Conservation (phyloP, 352 stramenopile species). For the Globisporangium radiosum region DNA sequence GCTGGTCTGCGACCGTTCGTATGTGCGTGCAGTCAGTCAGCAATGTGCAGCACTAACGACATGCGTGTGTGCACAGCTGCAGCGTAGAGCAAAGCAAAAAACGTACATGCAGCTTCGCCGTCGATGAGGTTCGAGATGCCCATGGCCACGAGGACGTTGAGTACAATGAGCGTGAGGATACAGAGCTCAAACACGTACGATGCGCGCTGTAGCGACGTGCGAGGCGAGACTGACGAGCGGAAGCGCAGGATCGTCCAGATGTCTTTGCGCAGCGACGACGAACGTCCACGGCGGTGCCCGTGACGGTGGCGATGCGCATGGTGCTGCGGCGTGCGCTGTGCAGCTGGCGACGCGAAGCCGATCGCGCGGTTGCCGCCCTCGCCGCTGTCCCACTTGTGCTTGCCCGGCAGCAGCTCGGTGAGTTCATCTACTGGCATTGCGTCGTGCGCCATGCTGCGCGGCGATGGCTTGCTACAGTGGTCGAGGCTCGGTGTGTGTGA, state of each 20-base stretch:
- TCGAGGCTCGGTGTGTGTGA: too few relatives aligned
- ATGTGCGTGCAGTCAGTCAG: not conserved
- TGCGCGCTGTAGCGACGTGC: slow-evolving; percentile 50
- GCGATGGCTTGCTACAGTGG: not conserved
- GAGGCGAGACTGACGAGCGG: slow-evolving; percentile 50
- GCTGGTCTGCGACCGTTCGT: slow-evolving; percentile 16
- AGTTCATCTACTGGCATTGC: slow-evolving; percentile 8
- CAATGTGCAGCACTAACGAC: not conserved
- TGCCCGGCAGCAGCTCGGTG: slow-evolving; percentile 20
- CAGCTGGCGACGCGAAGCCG: slow-evolving; percentile 7
- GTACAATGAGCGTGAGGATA: slow-evolving; percentile 66
- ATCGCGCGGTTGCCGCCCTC: slow-evolving; percentile 6
- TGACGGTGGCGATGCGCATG: not conserved
- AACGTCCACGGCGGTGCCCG: not conserved
- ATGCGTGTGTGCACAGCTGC: not conserved
- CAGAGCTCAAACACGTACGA: slow-evolving; percentile 63
- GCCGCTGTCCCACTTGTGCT: slow-evolving; percentile 24
- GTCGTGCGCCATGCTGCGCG: too few relatives aligned
- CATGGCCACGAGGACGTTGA: slow-evolving; percentile 78
- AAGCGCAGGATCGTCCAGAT: slow-evolving; percentile 78
- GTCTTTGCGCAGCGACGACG: slow-evolving; percentile 33
- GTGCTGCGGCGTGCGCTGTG: not conserved
- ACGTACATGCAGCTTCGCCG: slow-evolving; percentile 9
- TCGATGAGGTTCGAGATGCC: slow-evolving; percentile 34
- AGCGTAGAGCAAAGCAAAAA: not conserved